Percentiles rank a stretch among this genome's conserved stretches.
Evolutionary conservation across 2,329 filamentous ascomycete genomes (phyloP).

Genomic region (Lecanicillium sp.): DNA sequence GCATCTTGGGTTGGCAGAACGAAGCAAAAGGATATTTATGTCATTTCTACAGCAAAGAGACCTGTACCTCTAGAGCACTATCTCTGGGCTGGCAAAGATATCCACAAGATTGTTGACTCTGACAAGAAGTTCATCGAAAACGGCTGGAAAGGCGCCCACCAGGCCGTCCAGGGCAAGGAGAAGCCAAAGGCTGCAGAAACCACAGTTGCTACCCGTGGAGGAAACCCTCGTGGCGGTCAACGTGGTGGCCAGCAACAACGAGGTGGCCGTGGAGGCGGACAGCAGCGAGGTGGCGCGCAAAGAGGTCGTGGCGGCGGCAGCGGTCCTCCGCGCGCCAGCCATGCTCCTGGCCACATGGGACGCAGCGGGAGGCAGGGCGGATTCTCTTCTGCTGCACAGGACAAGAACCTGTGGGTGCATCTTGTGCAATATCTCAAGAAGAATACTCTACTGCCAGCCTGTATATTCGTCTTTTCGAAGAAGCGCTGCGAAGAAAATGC

Average conservation of each 20-base stretch:
- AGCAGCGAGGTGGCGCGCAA: conserved; percentile 41
- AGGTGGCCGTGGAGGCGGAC: conserved; percentile 34
- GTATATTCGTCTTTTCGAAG: conserved; percentile 98
- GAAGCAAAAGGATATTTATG: conserved; percentile 98
- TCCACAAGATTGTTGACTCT: conserved; percentile 89
- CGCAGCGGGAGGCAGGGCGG: conserved; percentile 78
- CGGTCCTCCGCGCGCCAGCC: conserved; percentile 48
- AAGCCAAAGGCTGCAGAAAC: conserved; percentile 49
- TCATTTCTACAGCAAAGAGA: conserved; percentile 93
- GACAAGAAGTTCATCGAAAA: conserved; percentile 87
- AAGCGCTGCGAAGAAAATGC: conserved; percentile 96
- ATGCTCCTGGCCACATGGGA: conserved; percentile 77
- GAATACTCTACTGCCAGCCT: conserved; percentile 78
- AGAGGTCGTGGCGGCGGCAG: conserved; percentile 46
- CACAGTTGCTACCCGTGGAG: conserved; percentile 28
- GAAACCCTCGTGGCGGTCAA: conserved; percentile 26
- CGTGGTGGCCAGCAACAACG: conserved; percentile 30
- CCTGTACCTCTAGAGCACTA: conserved; percentile 95
- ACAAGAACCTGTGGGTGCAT: conserved; percentile 95
- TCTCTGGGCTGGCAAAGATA: conserved; percentile 87
- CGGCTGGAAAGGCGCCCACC: conserved; percentile 92
- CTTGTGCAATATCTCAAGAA: conserved; percentile 87
- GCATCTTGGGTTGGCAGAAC: conserved; percentile 97
- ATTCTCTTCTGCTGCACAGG: conserved; percentile 82
- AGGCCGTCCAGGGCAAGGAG: conserved; percentile 72